Base-by-base conservation (phyloP, 2,329 filamentous ascomycete species). In the Fulvia fulva region DNA sequence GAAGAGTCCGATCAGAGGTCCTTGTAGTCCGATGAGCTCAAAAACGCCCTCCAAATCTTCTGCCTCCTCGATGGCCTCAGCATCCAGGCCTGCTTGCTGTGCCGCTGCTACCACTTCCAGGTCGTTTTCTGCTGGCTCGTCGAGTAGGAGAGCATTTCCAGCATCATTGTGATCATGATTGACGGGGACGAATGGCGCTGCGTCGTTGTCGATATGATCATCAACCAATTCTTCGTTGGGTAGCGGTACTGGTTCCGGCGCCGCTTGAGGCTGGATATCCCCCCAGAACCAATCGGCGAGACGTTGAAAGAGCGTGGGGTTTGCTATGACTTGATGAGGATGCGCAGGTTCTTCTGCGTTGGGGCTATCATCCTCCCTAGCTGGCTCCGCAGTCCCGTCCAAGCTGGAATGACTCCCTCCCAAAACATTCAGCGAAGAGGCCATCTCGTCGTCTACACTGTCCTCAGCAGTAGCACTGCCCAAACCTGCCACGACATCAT, bases 41-140 rank as follows among this genome's bases (percentile, higher is more conserved):
- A 99, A 86, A 53, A 99, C 90, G 0, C 94, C 94, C 71, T 99
- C 94, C 16, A 99, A 85, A 70, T 99, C 94, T 74, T 99, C 94
- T 9, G 89, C 89, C 65, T 97, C 77, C 60, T 92, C 89, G 44
- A 91, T 82, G 9, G 87, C 88, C 55, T 87, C 84, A 47, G 86
- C 84, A 67, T 96, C 90, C 34, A 93, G 77, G 8, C 83, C 88
- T 16, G 84, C 86, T 51, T 83, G 84, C 21, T 81, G 82, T n/a
- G 83, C 87, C 46, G 83, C 87, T 53, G 85, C 84, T 22, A 84
- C 78, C 1, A 83, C 83, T 58, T 87, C 85, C 14, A 77, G 81
- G 56, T 84, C 65, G 22, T 62, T 61, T 25, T 60, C 57, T 14
- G 44, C 43, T 14, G 43, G 25, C 14, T 55, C 52, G 14, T 51